Evolutionary conservation across 441 rosid genomes (phyloP).

Genomic region (Biscutella laevigata): DNA sequence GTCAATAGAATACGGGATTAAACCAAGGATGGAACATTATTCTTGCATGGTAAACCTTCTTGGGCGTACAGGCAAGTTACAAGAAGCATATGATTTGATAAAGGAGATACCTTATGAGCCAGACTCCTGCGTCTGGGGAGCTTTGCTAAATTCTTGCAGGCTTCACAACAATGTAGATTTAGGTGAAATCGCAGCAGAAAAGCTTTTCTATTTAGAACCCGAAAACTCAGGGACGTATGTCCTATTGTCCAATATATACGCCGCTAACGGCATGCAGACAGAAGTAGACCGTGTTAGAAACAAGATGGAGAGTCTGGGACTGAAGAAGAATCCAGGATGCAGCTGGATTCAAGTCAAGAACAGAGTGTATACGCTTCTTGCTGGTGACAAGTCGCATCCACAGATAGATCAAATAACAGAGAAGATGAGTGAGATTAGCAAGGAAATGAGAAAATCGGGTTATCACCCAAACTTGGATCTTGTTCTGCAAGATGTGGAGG

Average conservation of each 20-base stretch:
- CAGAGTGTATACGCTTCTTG: constrained; percentile 46
- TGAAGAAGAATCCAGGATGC: constrained; percentile 59
- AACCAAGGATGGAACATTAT: constrained; percentile 52
- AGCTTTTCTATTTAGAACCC: constrained; percentile 41
- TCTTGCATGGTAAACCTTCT: constrained; percentile 58
- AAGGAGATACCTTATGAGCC: constrained; percentile 46
- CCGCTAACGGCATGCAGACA: constrained; percentile 41
- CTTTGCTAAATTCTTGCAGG: constrained; percentile 54
- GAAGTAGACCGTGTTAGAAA: constrained; percentile 43
- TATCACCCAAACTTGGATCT: constrained; percentile 30
- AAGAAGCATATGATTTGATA: constrained; percentile 46
- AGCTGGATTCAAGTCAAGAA: constrained; percentile 55
- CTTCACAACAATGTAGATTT: constrained; percentile 35
- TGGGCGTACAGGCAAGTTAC: constrained; percentile 44
- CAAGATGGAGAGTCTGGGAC: constrained; percentile 37
- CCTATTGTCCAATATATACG: constrained; percentile 53
- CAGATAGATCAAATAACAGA: constrained; percentile 37
- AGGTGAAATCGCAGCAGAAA: constrained; percentile 45
- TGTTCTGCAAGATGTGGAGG: constrained; percentile 50
- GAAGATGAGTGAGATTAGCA: constrained; percentile 35
- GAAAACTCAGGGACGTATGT: constrained; percentile 46
- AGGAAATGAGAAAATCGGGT: constrained; percentile 41
- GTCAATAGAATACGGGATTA: constrained; percentile 38
- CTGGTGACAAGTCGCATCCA: constrained; percentile 47
- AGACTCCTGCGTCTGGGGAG: constrained; percentile 57